Conservation (phyloP, 2,329 filamentous ascomycete genomes). For the Calonectria henricotiae region DNA sequence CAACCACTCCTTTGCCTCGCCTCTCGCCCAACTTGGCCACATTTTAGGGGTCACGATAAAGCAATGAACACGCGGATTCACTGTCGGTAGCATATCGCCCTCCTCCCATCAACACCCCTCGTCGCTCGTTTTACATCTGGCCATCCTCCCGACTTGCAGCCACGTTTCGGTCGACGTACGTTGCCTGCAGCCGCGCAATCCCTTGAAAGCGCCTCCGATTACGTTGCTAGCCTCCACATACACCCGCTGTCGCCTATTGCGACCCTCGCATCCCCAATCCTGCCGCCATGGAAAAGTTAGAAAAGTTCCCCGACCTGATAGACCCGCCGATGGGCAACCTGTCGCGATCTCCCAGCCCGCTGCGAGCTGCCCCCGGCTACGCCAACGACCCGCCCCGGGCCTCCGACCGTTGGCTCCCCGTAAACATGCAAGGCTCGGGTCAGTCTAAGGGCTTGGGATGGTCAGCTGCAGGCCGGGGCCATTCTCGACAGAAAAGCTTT, state of each 20-base stretch:
- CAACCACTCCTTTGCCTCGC: conserved; percentile 13
- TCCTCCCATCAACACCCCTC: conserved; percentile 14
- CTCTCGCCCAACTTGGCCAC: conserved; percentile 32
- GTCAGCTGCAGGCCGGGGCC: conserved; percentile 63
- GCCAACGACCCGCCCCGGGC: conserved; percentile 53
- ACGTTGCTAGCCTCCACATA: conserved; percentile 25
- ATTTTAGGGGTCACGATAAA: conserved; percentile 40
- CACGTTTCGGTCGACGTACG: conserved; percentile 26
- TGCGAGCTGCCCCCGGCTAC: conserved; percentile 50
- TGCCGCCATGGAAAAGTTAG: conserved; percentile 58
- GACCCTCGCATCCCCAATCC: conserved; percentile 4
- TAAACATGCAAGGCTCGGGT: conserved; percentile 49
- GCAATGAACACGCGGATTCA: conserved; percentile 42
- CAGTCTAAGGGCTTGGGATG: conserved; percentile 44
- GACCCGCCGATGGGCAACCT: conserved; percentile 59
- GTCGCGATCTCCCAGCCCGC: conserved; percentile 52
- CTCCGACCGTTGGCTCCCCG: conserved; percentile 53
- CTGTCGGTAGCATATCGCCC: conserved; percentile 30
- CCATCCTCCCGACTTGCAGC: conserved; percentile 15
- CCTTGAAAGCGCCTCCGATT: conserved; percentile 9
- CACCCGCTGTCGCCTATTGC: conserved; percentile 5
- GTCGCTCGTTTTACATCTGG: conserved; percentile 44
- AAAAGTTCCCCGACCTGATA: conserved; percentile 73
- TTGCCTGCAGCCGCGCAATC: conserved; percentile 23
- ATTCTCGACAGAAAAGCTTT: conserved; percentile 87